These are phyloP conservation scores for Ailanthus altissimus DNA, from an alignment of 345 rosid genomes.

Conservation along the genomic window DNA sequence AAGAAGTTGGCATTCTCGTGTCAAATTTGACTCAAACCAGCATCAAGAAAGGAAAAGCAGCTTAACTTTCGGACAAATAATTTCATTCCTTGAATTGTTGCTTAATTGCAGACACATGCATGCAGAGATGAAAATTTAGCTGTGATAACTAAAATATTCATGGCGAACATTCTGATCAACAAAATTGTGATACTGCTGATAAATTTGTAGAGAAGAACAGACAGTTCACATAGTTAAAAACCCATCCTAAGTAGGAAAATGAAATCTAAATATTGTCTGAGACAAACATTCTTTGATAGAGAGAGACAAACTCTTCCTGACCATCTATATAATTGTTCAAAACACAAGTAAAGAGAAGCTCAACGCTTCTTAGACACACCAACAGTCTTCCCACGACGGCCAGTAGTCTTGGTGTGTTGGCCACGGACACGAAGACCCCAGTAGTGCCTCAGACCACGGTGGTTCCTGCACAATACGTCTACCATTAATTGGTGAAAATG, in stretches of 20 bases:
- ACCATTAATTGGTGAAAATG: neutral
- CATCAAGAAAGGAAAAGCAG: too few species aligned
- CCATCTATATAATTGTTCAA: conserved; percentile 17
- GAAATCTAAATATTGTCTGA: conserved; percentile 5
- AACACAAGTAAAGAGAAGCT: conserved; percentile 8
- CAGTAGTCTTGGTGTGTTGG: conserved; percentile 97
- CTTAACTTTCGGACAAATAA: too few species aligned
- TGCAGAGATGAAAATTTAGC: neutral
- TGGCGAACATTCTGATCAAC: neutral
- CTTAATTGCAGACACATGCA: neutral
- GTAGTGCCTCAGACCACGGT: conserved; percentile 96
- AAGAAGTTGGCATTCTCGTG: too few species aligned
- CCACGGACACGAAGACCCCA: conserved; percentile 99
- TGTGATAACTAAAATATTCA: too few species aligned
- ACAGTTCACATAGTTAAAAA: conserved; percentile 8
- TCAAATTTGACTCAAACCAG: too few species aligned
- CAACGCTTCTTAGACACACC: conserved; percentile 90
- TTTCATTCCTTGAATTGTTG: neutral
- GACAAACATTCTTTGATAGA: neutral
- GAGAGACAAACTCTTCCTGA: neutral
- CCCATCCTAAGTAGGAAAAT: neutral
- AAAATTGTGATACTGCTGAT: neutral
- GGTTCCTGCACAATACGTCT: conserved; percentile 53
- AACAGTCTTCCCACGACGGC: conserved; percentile 92
- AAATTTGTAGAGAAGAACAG: neutral